These are phyloP conservation scores for Mycena sp. DNA, from an alignment of 1,284 basidiomycete genomes.

Conservation along the genomic window DNA sequence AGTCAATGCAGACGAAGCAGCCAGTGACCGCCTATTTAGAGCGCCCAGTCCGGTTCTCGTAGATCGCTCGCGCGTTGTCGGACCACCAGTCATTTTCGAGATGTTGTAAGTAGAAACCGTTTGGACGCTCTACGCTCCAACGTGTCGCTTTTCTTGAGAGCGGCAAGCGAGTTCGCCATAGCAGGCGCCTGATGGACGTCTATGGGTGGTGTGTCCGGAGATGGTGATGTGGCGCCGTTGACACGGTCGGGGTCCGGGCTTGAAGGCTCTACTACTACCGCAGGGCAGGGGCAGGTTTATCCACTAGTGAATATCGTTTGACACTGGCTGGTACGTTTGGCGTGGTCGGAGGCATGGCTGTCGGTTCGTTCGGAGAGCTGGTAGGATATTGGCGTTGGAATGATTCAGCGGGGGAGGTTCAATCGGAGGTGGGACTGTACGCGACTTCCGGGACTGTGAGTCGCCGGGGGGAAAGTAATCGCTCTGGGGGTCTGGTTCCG, in stretches of 20 bases:
- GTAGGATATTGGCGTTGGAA: conserved; percentile 21
- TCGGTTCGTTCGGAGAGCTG: conserved; percentile 24
- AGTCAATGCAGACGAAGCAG: conserved; percentile 67
- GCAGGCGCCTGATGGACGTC: conserved; percentile 63
- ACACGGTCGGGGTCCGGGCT: conserved; percentile 41
- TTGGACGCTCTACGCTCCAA: conserved; percentile 95
- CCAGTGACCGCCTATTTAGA: conserved; percentile 72
- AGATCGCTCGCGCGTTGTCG: conserved; percentile 57
- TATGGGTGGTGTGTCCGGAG: conserved; percentile 53
- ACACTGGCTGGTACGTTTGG: conserved; percentile 63
- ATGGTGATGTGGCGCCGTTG: conserved; percentile 45
- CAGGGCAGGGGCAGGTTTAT: conserved; percentile 60
- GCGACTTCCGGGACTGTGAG: conserved; percentile 28
- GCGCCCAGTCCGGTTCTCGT: conserved; percentile 44
- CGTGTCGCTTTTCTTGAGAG: conserved; percentile 87
- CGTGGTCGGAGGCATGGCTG: conserved; percentile 27
- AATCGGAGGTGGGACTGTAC: conserved; percentile 40
- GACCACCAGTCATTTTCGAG: conserved; percentile 87
- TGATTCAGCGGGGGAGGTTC: conserved; percentile 38
- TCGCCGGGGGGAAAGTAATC: conserved; percentile 17
- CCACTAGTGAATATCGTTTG: conserved; percentile 80
- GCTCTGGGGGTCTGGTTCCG: conserved; percentile 27
- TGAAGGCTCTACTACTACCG: conserved; percentile 64
- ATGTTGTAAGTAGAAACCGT: conserved; percentile 95
- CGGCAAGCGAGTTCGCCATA: conserved; percentile 86